phyloP scores from a whole-genome alignment of 2,329 filamentous ascomycete genomes.

The Monosporascus ibericus region DNA sequence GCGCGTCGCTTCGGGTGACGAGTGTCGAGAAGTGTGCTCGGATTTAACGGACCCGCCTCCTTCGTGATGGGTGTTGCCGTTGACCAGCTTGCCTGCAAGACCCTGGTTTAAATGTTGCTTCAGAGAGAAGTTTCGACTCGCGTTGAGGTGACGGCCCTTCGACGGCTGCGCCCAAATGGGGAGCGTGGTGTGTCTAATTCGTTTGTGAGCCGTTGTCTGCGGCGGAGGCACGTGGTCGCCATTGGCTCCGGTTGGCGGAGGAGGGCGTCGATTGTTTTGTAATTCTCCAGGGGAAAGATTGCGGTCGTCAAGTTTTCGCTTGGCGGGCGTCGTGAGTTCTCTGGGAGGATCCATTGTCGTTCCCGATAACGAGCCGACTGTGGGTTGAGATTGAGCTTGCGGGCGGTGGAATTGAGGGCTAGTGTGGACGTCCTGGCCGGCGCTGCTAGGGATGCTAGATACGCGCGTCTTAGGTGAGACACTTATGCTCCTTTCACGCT shows the following conservation, averaged over 20 bases:
- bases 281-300: conserved; percentile 45
- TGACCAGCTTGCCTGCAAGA: conserved; percentile 8
- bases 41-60: conserved; percentile 15
- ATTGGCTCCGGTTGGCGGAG: conserved; percentile 44
- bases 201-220: conserved; percentile 27
- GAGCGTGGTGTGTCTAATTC: conserved; percentile 28
- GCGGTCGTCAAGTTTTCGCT: conserved; percentile 43
- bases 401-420: conserved; percentile 21
- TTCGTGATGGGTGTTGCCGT: conserved; percentile 18
- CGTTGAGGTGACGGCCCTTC: conserved; percentile 27
- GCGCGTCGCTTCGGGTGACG: conserved; percentile 41
- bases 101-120: conserved; percentile 21
- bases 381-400: conserved; percentile 3
- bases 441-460: conserved; percentile 36
- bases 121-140: conserved; percentile 40
- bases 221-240: conserved; percentile 25
- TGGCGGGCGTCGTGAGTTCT: conserved; percentile 32
- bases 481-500: conserved; percentile 65
- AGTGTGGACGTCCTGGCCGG: conserved; percentile 17
- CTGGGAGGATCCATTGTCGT: conserved; percentile 26
- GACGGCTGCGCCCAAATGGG: conserved; percentile 45
- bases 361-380: conserved; percentile 22
- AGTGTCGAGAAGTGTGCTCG: conserved; percentile 35
- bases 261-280: conserved; percentile 41
- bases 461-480: conserved; percentile 73